Evolutionary conservation across 495 filamentous ascomycete genomes (phyloP).

Genomic region (Penicillium cataractarum): DNA sequence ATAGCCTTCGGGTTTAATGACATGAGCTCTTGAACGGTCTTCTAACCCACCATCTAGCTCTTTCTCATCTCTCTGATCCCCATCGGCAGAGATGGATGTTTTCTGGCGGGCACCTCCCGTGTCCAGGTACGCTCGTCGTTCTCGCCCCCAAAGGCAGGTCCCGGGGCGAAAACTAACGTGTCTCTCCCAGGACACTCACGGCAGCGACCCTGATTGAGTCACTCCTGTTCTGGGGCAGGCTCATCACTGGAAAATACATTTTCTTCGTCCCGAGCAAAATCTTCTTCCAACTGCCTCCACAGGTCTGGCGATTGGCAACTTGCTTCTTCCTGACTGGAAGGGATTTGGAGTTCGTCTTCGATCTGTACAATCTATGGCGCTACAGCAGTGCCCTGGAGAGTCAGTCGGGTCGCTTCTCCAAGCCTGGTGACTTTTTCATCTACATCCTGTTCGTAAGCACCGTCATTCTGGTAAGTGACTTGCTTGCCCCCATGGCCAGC

Average conservation of each 20-base stretch:
- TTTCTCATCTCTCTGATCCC: constrained; percentile 10
- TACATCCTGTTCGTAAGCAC: constrained; percentile 65
- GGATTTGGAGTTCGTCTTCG: constrained; percentile 68
- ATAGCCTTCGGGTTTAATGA: constrained; percentile 16
- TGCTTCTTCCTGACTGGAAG: constrained; percentile 72
- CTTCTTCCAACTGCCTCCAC: constrained; percentile 62
- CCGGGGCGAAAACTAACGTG: constrained; percentile 22
- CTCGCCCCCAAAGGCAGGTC: constrained; percentile 6
- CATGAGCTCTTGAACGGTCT: constrained; percentile 8
- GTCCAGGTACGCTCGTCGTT: constrained; percentile 56
- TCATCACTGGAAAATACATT: constrained; percentile 58
- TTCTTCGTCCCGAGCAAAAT: constrained; percentile 60
- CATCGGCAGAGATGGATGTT: constrained; percentile 54
- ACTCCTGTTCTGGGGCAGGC: constrained; percentile 59
- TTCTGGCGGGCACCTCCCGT: constrained; percentile 75
- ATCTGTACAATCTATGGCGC: constrained; percentile 79
- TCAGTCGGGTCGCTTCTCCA: constrained; percentile 59
- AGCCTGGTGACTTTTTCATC: constrained; percentile 69
- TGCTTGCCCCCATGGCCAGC: constrained; percentile 11
- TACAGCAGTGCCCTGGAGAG: constrained; percentile 67
- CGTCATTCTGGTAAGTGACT: constrained; percentile 63
- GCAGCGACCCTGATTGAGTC: constrained; percentile 68
- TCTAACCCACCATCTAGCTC: constrained; percentile 22
- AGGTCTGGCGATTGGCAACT: constrained; percentile 70
- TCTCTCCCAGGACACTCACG: constrained; percentile 65